Evolutionary conservation across 192 early-diverging fungal genomes (phyloP), one percentile per base, ranked within the genome.

Genomic region (Podila epicladia): DNA sequence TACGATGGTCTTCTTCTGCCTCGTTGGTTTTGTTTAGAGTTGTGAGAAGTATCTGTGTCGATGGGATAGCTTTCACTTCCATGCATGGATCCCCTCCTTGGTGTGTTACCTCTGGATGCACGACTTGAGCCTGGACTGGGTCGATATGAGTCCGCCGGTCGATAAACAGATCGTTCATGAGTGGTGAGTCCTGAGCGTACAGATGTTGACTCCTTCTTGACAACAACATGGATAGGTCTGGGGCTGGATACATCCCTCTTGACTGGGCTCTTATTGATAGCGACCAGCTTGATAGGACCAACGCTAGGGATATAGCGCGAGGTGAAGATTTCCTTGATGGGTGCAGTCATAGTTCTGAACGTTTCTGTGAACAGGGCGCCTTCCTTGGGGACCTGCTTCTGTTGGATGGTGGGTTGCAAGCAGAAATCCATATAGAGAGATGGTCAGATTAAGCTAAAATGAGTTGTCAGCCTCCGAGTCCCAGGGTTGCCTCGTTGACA

Each of bases 241-340:
- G 53, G 20, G 22, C n/a, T 26, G 53, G 9, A 26, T 0, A 26
- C 2, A 55, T 55, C 53, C 8, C 22, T 0, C 20, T n/a, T 55
- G 53, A 48, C 38, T 7, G 38, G 20, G 4, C 58, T 38, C 5
- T 45, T 48, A n/a, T 80, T 80, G 48, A 69, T 41, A 5, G 63
- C 69, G 11, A 68, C 51, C 0, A 80, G 45, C 15, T 68, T 80
- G 24, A 80, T 64, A 15, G 70, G 57, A 2, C 28, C 62, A 2
- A 53, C 20, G 13, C 31, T 31, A 0, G 77, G 77, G 15, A 80
- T 50, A n/a, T 80, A 80, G 49, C 32, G 5, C 9, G 77, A 68
- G 11, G 77, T 80, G 41, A 61, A 80, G 12, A 80, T 80, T 15
- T 72, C 77, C 22, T 72, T 69, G 63, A 80, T 28, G 8, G 77